Evolutionary conservation across 805 yeast species (phyloP).

Genomic region (Kluyveromyces aestuarii): DNA sequence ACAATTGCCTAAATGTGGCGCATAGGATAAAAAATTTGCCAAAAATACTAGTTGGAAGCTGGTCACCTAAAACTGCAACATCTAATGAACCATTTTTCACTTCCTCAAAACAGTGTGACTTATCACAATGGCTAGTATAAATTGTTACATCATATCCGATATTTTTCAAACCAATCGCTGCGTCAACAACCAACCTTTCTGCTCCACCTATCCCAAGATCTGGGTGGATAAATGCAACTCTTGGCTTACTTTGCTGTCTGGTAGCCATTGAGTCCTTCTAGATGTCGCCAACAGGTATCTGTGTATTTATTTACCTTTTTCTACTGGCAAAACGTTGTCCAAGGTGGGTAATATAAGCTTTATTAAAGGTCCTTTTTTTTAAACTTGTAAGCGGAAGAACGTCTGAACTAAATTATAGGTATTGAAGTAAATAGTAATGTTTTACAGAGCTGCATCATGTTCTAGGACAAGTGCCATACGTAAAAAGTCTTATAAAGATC

Average conservation of each 20-base stretch:
- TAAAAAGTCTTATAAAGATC: conserved; percentile 4
- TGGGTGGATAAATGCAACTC: conserved; percentile 85
- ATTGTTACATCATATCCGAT: conserved; percentile 54
- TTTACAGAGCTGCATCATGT: neutral
- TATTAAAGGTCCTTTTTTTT: no score
- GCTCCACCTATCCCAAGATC: conserved; percentile 98
- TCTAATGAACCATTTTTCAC: conserved; percentile 47
- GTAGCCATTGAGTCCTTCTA: neutral
- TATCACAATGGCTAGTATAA: conserved; percentile 88
- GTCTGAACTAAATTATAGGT: neutral
- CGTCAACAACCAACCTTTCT: conserved; percentile 92
- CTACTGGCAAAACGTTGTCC: neutral
- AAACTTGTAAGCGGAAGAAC: no score
- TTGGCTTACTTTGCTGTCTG: conserved; percentile 23
- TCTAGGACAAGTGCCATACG: neutral
- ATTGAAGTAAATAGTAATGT: conserved; percentile 2
- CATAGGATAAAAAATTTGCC: conserved; percentile 71
- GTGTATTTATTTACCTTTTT: neutral
- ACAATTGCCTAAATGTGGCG: conserved; percentile 77
- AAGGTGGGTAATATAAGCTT: neutral
- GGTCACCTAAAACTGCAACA: conserved; percentile 74
- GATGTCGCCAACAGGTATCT: neutral
- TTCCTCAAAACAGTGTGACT: conserved; percentile 84
- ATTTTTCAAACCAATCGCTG: conserved; percentile 78
- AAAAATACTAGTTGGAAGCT: conserved; percentile 58